Base-by-base conservation (phyloP, 768 basidiomycete species). In the Tylopilus vinaceipallidus region DNA sequence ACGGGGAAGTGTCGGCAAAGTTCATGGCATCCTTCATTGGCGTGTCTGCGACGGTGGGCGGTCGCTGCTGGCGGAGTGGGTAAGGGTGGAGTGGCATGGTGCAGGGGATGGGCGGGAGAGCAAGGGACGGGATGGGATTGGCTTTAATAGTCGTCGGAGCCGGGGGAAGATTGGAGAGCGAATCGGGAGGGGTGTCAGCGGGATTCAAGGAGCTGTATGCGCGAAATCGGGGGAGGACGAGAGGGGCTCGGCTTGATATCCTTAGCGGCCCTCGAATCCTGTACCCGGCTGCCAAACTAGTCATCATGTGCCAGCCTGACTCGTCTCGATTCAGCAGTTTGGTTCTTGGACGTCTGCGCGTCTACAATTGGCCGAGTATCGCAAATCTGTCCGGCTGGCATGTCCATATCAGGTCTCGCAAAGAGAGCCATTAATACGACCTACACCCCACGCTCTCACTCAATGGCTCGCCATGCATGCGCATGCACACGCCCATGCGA, bases 1-100 rank as follows among this genome's bases (percentile, higher is more conserved):
- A 71, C 22, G 65, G 51, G 20, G 76, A 71, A 59, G 77, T 73
- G 51, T 79, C 69, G 57, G 75, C 71, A 42, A 70, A 64, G 56
- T 71, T 77, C 22, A 67, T 35, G 26, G 54, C 13, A 52, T 66
- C 66, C 55, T 69, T 70, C 41, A 56, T 56, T 53, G 58, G 61
- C 50, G 54, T 34, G 65, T 70, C 60, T 27, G 52, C 4, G 48
- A 46, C 20, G 22, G 55, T 0, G 5, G 42, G 9, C 36, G 41
- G 64, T 24, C 62, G 66, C 52, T 62, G 60, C 50, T 66, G 54
- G 54, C 72, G 76, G 50, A 64, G 67, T 50, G 67, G 63, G 47
- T 74, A 57, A 30, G 69, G 64, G 45, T 64, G 60, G 60, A 71
- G 59, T 48, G 79, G 71, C 80, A 81, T 79, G 51, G 60, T 47